These are phyloP conservation scores for Pseudocercospora eumusae DNA, from an alignment of 2,329 filamentous ascomycete species.

Conservation along the genomic window DNA sequence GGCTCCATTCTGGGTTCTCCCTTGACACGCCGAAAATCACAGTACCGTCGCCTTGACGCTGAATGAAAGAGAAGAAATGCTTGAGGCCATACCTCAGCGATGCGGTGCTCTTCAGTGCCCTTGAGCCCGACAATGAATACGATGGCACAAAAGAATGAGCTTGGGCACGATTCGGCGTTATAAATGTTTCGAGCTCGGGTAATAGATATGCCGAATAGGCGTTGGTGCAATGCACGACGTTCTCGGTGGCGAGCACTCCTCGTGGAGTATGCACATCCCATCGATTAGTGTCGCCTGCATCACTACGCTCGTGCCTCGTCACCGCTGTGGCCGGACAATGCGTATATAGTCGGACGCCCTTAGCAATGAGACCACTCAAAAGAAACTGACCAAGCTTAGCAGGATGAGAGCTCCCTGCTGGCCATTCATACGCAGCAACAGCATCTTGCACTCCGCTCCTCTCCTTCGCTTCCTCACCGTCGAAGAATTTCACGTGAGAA, in stretches of 20 bases:
- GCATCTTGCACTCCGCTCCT: conserved; percentile 44
- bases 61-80: conserved; percentile 55
- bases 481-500: conserved; percentile 46
- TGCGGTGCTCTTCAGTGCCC: conserved; percentile 45
- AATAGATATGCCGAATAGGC: conserved; percentile 45
- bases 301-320: conserved; percentile 21
- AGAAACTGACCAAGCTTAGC: conserved; percentile 55
- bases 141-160: conserved; percentile 50
- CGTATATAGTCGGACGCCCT: conserved; percentile 48
- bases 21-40: conserved; percentile 48
- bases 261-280: conserved; percentile 44
- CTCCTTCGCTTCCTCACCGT: conserved; percentile 44
- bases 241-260: conserved; percentile 37
- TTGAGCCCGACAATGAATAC: conserved; percentile 40
- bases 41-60: conserved; percentile 48
- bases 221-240: conserved; percentile 46
- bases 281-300: conserved; percentile 5
- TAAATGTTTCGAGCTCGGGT: conserved; percentile 40
- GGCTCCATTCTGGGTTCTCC: conserved; percentile 42
- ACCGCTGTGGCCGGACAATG: conserved; percentile 44
- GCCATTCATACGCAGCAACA: conserved; percentile 55
- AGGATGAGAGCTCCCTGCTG: conserved; percentile 53
- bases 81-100: conserved; percentile 50
- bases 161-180: conserved; percentile 50
- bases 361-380: conserved; percentile 42